Percentiles rank a stretch among this genome's conserved stretches.
Conservation (phyloP, 2,329 filamentous ascomycete species). For the Phymatotrichopsis omnivora region DNA sequence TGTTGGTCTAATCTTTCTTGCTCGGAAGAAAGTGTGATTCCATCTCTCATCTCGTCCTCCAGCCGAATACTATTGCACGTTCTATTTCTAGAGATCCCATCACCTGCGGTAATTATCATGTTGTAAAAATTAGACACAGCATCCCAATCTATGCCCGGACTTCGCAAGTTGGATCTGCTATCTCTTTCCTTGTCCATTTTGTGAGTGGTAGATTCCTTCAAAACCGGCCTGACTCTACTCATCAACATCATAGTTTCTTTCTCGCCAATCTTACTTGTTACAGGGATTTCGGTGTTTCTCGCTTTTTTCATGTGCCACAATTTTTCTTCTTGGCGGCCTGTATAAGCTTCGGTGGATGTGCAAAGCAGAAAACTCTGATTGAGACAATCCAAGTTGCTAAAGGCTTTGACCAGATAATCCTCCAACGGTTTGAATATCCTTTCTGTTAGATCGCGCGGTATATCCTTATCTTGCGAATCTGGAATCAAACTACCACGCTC, state of each 20-base stretch:
- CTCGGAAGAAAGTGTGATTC: conserved; percentile 25
- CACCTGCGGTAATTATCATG: conserved; percentile 53
- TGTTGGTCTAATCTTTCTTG: conserved; percentile 31
- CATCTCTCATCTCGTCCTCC: conserved; percentile 25
- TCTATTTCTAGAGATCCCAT: conserved; percentile 13
- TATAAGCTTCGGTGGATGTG: conserved; percentile 37
- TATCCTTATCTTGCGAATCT: background rate
- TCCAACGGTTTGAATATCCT: conserved; percentile 58
- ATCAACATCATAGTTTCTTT: conserved; percentile 24
- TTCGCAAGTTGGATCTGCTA: conserved; percentile 14
- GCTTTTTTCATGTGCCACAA: conserved; percentile 28
- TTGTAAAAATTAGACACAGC: conserved; percentile 65
- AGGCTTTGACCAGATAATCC: conserved; percentile 61
- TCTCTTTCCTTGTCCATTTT: conserved; percentile 12
- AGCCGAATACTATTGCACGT: conserved; percentile 35
- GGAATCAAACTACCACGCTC: no score
- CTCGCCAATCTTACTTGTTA: conserved; percentile 27
- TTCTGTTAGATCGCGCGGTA: conserved; percentile 18
- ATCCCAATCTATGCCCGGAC: conserved; percentile 55
- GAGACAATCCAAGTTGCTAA: conserved; percentile 60
- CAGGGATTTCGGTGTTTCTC: conserved; percentile 30
- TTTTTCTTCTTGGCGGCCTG: conserved; percentile 32
- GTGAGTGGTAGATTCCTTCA: no score
- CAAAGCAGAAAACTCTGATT: conserved; percentile 60
- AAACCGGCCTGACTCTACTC: conserved; percentile 2